Percentiles rank a stretch among this genome's conserved stretches.
These are phyloP conservation scores for Colletotrichum euphorbiae DNA, from an alignment of 2,329 filamentous ascomycete genomes.

Conservation along the genomic window DNA sequence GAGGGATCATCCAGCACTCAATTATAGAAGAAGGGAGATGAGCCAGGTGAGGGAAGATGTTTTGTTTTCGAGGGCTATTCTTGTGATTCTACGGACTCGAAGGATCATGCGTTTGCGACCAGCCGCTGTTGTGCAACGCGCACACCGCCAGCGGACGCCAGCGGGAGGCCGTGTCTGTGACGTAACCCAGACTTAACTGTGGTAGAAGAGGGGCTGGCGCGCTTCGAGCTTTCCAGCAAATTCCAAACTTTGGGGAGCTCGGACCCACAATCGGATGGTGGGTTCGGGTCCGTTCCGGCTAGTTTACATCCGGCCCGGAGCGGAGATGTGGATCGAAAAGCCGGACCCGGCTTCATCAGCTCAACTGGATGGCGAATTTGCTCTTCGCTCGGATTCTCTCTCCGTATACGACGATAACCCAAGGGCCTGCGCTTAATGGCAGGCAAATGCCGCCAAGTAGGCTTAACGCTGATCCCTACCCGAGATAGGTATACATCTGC, in stretches of 20 bases:
- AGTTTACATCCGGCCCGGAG: not conserved
- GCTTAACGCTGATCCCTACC: slow-evolving; percentile 76
- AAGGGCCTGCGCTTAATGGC: slow-evolving; percentile 80
- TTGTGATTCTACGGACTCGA: slow-evolving; percentile 4
- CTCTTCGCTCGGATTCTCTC: slow-evolving; percentile 79
- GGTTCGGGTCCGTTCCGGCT: not conserved
- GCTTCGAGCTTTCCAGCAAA: slow-evolving; percentile 38
- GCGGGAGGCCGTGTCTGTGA: slow-evolving; percentile 32
- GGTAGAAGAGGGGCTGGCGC: slow-evolving; percentile 9
- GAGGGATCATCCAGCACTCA: not conserved
- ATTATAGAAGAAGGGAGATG: not conserved
- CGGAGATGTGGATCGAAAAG: not conserved
- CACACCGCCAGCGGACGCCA: slow-evolving; percentile 7
- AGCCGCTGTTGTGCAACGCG: slow-evolving; percentile 5
- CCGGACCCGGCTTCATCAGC: not conserved
- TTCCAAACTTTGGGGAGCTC: slow-evolving; percentile 30
- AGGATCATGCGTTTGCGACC: not conserved
- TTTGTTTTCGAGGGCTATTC: not conserved
- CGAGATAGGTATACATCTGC: slow-evolving; percentile 78
- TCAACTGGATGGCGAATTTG: slow-evolving; percentile 70
- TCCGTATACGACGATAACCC: slow-evolving; percentile 84
- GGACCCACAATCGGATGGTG: slow-evolving; percentile 15
- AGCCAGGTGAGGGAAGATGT: not conserved
- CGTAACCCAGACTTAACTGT: slow-evolving; percentile 22
- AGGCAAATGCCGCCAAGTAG: slow-evolving; percentile 80